These are phyloP conservation scores for Colletotrichum sp. DNA, from an alignment of 2,329 filamentous ascomycete species.

Conservation along the genomic window DNA sequence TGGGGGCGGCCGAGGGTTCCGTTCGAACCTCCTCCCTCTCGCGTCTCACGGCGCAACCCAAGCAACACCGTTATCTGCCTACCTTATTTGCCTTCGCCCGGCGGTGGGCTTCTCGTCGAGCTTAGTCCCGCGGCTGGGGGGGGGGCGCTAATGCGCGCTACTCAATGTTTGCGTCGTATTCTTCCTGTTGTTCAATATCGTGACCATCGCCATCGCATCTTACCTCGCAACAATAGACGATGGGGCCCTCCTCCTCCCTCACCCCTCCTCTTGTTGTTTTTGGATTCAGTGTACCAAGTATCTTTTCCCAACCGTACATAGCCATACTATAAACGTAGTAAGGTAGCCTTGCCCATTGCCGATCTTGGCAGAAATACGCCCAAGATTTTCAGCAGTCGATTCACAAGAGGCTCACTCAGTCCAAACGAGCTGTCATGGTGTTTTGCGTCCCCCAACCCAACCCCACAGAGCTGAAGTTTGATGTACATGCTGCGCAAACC, in stretches of 20 bases:
- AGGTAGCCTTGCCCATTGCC: not conserved
- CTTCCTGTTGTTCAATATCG: not conserved
- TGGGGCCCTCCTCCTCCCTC: not conserved
- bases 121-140: not conserved
- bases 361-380: not conserved
- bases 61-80: not conserved
- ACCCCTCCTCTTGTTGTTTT: not conserved
- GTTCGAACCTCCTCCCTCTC: not conserved
- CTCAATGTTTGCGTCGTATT: not conserved
- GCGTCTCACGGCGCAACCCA: not conserved
- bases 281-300: not conserved
- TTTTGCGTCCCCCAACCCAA: not conserved
- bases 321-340: not conserved
- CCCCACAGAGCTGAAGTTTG: not conserved
- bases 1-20: not conserved
- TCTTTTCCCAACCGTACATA: not conserved
- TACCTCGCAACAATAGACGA: not conserved
- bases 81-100: not conserved
- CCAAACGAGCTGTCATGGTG: not conserved
- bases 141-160: slow-evolving; percentile 3
- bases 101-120: not conserved
- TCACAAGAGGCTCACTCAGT: not conserved
- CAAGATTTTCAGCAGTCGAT: not conserved
- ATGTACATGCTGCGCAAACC: not conserved
- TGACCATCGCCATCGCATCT: not conserved